phyloP scores from a whole-genome alignment of 306 rosid genomes.

The Crotalaria pallida region DNA sequence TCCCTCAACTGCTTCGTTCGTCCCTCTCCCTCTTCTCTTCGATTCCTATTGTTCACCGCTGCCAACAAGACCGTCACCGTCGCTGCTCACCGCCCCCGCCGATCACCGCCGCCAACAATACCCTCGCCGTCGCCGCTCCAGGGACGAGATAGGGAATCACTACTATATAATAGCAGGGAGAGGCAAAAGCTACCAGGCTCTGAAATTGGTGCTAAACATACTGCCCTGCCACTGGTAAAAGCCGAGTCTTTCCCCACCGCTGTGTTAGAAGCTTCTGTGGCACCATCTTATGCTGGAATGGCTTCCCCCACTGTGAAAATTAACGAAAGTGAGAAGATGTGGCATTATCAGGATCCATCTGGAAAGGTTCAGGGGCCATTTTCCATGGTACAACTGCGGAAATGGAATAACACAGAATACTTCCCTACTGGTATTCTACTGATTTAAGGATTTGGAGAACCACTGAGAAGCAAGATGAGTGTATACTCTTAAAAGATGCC shows the following conservation, averaged over 20 bases:
- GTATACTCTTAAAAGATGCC: conserved; percentile 69
- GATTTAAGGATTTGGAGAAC: conserved; percentile 79
- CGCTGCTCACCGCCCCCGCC: too few relatives aligned
- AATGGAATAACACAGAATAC: conserved; percentile 92
- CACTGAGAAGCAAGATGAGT: conserved; percentile 57
- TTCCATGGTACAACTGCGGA: conserved; percentile 83
- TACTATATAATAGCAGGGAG: conserved; percentile 59
- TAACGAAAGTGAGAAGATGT: conserved; percentile 78
- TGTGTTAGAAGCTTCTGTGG: conserved; percentile 38
- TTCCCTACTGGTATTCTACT: conserved; percentile 83
- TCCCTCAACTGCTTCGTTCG: too few relatives aligned
- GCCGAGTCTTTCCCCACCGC: conserved; percentile 37
- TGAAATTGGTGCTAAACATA: conserved; percentile 46
- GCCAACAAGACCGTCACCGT: too few relatives aligned
- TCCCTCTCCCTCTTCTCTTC: too few relatives aligned
- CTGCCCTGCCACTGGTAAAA: conserved; percentile 30
- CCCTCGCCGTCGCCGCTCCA: too few relatives aligned
- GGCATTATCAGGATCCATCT: conserved; percentile 95
- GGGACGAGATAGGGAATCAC: conserved; percentile 74
- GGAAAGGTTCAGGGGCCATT: conserved; percentile 98
- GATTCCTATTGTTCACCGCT: too few relatives aligned
- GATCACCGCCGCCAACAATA: too few relatives aligned
- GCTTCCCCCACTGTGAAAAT: conserved; percentile 41
- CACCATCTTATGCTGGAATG: conserved; percentile 34
- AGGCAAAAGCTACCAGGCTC: conserved; percentile 50